Conservation (phyloP, 768 basidiomycete species). For the Cystobasidium tubakii region DNA sequence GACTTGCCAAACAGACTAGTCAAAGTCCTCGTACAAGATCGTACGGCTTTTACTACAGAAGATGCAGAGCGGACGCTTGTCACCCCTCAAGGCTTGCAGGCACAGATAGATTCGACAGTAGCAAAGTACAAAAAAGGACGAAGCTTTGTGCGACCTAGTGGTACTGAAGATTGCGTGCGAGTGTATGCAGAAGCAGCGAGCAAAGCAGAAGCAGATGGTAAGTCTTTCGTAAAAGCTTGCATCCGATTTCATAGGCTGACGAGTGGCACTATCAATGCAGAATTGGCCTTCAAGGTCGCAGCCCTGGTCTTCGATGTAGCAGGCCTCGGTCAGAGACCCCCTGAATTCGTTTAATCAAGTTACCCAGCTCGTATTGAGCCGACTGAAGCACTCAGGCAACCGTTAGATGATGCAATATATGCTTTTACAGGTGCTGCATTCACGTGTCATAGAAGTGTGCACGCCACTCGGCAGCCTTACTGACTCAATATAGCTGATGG, state of each 20-base stretch:
- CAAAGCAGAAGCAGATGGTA: conserved; percentile 74
- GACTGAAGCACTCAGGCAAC: background rate
- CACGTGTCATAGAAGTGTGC: no score
- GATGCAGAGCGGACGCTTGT: conserved; percentile 88
- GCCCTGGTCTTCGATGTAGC: conserved; percentile 31
- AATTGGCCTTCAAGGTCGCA: conserved; percentile 30
- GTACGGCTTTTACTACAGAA: conserved; percentile 71
- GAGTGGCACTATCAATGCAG: background rate
- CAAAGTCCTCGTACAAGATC: conserved; percentile 77
- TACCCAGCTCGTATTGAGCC: background rate
- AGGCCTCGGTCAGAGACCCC: conserved; percentile 18
- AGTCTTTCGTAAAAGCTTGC: conserved; percentile 43
- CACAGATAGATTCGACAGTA: conserved; percentile 72
- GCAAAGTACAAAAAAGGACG: conserved; percentile 73
- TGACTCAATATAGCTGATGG: no score
- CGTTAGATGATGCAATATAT: background rate
- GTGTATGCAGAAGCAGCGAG: conserved; percentile 89
- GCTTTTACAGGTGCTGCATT: no score
- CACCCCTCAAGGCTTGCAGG: conserved; percentile 71
- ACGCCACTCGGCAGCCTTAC: no score
- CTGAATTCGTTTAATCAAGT: conserved; percentile 16
- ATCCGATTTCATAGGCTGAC: background rate
- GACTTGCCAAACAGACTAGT: conserved; percentile 92
- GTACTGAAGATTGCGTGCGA: conserved; percentile 95
- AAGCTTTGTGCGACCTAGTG: conserved; percentile 90